These are phyloP conservation scores for Candolleomyces aberdarensis DNA, from an alignment of 768 basidiomycete species.

Conservation along the genomic window DNA sequence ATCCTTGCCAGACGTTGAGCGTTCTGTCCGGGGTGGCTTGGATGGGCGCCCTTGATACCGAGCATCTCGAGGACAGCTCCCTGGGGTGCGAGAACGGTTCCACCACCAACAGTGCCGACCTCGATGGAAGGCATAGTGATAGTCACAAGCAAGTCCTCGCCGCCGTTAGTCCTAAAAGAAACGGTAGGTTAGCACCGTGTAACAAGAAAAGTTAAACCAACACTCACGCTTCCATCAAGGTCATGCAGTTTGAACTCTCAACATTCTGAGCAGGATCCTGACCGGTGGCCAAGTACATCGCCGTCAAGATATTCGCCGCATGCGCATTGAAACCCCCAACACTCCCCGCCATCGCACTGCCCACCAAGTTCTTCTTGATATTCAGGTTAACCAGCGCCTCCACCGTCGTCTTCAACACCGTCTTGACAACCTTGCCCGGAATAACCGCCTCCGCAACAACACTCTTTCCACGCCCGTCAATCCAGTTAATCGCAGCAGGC, in stretches of 20 bases:
- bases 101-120: constrained; percentile 97
- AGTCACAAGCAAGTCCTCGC: constrained; percentile 88
- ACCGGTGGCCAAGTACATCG: constrained; percentile 92
- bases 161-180: constrained; percentile 71
- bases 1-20: constrained; percentile 87
- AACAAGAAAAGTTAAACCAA: constrained; percentile 1
- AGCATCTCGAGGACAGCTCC: constrained; percentile 90
- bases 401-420: constrained; percentile 94
- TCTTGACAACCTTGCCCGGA: constrained; percentile 83
- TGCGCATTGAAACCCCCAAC: constrained; percentile 99
- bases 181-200: not conserved
- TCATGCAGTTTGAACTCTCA: constrained; percentile 98
- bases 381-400: constrained; percentile 87
- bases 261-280: constrained; percentile 99
- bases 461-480: constrained; percentile 97
- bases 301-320: constrained; percentile 95
- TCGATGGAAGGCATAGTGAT: constrained; percentile 99
- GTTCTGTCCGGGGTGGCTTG: constrained; percentile 83
- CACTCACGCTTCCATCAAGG: constrained; percentile 96
- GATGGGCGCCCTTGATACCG: constrained; percentile 87
- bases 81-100: constrained; percentile 90
- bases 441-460: constrained; percentile 95
- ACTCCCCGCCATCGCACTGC: constrained; percentile 97
- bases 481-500: constrained; percentile 99
- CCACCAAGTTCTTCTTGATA: constrained; percentile 94